Evolutionary conservation across 805 yeast species (phyloP).

Genomic region (Soucietia sequanensis): DNA sequence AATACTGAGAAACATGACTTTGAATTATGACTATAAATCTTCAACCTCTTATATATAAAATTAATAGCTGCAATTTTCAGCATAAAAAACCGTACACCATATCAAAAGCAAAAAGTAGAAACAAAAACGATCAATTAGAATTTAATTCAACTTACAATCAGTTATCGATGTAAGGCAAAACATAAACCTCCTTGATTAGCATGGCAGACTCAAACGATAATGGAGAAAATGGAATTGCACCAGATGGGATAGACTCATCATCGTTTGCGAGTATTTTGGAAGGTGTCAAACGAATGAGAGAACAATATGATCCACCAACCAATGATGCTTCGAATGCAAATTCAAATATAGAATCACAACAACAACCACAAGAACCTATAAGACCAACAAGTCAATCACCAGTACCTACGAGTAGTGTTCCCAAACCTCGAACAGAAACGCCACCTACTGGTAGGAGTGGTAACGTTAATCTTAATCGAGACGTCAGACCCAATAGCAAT

Average conservation of each 20-base stretch:
- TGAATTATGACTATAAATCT: too few relatives aligned
- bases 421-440: constrained; percentile 2
- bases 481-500: not conserved
- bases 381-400: not conserved
- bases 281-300: constrained; percentile 62
- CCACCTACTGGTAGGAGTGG: constrained; percentile 1
- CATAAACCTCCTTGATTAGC: too few relatives aligned
- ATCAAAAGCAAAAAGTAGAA: too few relatives aligned
- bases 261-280: constrained; percentile 72
- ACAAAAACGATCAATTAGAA: too few relatives aligned
- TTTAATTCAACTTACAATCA: too few relatives aligned
- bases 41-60: too few relatives aligned
- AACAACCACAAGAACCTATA: not conserved
- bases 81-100: too few relatives aligned
- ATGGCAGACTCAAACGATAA: not conserved
- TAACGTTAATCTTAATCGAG: not conserved
- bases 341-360: not conserved
- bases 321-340: constrained; percentile 3
- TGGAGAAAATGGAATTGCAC: too few relatives aligned
- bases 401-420: not conserved
- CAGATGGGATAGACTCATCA: constrained; percentile 46
- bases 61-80: too few relatives aligned
- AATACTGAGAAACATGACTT: too few relatives aligned
- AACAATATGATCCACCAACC: constrained; percentile 32
- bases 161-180: too few relatives aligned